Percentiles rank a stretch among this genome's conserved stretches.
Conservation (phyloP, 2,329 filamentous ascomycete genomes). For the Teratosphaeria gauchensis region DNA sequence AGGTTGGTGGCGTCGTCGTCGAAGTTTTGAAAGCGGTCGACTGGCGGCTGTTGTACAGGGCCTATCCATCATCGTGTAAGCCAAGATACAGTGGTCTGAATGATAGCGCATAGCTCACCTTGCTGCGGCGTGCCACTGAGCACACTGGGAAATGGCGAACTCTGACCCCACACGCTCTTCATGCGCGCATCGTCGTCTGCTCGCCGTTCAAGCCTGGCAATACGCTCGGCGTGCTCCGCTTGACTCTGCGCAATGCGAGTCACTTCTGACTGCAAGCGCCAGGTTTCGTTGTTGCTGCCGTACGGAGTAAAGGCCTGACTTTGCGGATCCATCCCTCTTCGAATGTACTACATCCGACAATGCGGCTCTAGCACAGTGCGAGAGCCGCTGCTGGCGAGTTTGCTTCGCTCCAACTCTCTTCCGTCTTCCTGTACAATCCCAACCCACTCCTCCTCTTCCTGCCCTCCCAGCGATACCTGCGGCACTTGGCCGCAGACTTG, state of each 20-base stretch:
- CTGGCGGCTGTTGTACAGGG: conserved; percentile 66
- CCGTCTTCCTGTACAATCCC: neutral
- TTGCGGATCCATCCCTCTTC: conserved; percentile 49
- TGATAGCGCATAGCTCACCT: conserved; percentile 47
- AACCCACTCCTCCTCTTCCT: neutral
- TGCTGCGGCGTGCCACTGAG: conserved; percentile 69
- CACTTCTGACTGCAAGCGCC: conserved; percentile 55
- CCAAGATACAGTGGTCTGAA: neutral
- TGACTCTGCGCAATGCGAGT: conserved; percentile 52
- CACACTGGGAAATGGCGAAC: conserved; percentile 80
- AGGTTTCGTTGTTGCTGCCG: conserved; percentile 45
- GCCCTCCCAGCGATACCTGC: neutral
- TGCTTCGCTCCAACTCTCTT: neutral
- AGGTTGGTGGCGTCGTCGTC: conserved; percentile 77
- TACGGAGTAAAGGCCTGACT: conserved; percentile 52
- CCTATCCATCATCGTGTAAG: conserved; percentile 40
- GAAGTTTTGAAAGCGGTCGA: conserved; percentile 80
- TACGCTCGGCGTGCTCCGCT: conserved; percentile 51
- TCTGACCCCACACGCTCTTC: conserved; percentile 80
- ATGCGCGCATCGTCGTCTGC: conserved; percentile 54
- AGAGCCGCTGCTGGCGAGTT: neutral
- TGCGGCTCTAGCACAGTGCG: neutral
- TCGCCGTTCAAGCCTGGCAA: conserved; percentile 51
- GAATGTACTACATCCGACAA: neutral
- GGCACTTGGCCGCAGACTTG: neutral